Base-by-base conservation (phyloP, 768 basidiomycete genomes). In the Austroboletus eburneus region DNA sequence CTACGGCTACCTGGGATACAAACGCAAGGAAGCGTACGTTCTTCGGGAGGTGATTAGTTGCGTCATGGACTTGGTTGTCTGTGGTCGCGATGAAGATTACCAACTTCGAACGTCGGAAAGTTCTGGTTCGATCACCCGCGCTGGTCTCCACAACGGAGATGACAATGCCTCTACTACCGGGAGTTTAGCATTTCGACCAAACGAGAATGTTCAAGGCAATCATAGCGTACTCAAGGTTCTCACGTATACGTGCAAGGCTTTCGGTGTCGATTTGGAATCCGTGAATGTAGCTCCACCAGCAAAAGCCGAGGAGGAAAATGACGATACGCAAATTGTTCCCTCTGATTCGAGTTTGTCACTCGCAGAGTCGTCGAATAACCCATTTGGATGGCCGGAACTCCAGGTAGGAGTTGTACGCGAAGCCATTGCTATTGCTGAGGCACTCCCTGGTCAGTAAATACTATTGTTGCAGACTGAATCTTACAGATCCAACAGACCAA, bases 351-450 rank as follows among this genome's bases (percentile, higher is more conserved):
- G 74, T 39, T 75, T 77, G 43, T 66, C 69, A 1, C 49, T 70
- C 9, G 69, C 70, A 27, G 52, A 57, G 22, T 49, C 46, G 17
- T 62, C 69, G 24, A 70, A 66, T 21, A 80, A 82, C 51, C 66
- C 77, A 5, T 89, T 83, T 61, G 96, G 96, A 4, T 98, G 95
- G 95, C 86, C 93, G 3, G 91, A 93, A 63, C 71, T 99, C 33
- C 95, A 96, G 70, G 80, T 97, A 16, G 92, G 91, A 20, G 81
- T 94, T n/a, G 75, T 97, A 18, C 79, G 91, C 30, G 96, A 98
- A 63, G 91, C 92, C 1, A 83, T 97, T 18, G 84, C 87, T 0
- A 83, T 98, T 3, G 89, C 91, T 2, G 91, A 97, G 65, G 82
- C 91, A 13, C 69, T 99, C 20, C 92, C 95, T 46, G 92, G 93